These are phyloP conservation scores for Parvularia atlantis DNA, from an alignment of 78 protist species.

Conservation along the genomic window DNA sequence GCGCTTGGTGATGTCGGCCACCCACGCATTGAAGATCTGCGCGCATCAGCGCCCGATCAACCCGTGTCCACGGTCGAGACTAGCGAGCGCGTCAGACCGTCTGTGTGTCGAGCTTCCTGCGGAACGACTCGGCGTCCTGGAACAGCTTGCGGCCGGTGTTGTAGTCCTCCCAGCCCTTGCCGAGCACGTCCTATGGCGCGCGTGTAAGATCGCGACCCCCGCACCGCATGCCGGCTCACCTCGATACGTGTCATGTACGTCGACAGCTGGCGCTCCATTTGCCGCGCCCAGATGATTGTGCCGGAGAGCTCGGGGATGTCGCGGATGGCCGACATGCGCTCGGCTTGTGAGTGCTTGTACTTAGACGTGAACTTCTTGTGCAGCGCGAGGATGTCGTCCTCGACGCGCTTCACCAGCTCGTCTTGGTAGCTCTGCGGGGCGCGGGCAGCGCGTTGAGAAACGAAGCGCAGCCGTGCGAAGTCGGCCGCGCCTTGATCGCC, in stretches of 20 bases:
- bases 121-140: conserved; percentile 51
- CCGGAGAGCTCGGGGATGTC: conserved; percentile 83
- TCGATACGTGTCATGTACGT: conserved; percentile 71
- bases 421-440: conserved; percentile 77
- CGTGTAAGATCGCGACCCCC: too few species aligned
- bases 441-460: not conserved
- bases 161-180: conserved; percentile 72
- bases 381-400: conserved; percentile 70
- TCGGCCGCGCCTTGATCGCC: conserved; percentile 15
- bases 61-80: not conserved
- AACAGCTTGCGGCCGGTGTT: conserved; percentile 65
- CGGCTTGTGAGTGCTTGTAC: conserved; percentile 60
- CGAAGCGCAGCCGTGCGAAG: not conserved
- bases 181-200: too few species aligned
- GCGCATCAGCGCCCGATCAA: too few species aligned
- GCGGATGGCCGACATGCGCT: conserved; percentile 51
- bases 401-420: conserved; percentile 67
- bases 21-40: conserved; percentile 52
- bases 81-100: conserved; percentile 20
- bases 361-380: conserved; percentile 62
- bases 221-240: too few species aligned
- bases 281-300: conserved; percentile 77
- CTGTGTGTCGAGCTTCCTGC: conserved; percentile 49
- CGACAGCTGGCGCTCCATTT: conserved; percentile 76
- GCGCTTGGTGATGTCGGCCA: conserved; percentile 29